These are phyloP conservation scores for Juglanconis oblonga DNA, from an alignment of 2,329 filamentous ascomycete genomes.

Conservation along the genomic window DNA sequence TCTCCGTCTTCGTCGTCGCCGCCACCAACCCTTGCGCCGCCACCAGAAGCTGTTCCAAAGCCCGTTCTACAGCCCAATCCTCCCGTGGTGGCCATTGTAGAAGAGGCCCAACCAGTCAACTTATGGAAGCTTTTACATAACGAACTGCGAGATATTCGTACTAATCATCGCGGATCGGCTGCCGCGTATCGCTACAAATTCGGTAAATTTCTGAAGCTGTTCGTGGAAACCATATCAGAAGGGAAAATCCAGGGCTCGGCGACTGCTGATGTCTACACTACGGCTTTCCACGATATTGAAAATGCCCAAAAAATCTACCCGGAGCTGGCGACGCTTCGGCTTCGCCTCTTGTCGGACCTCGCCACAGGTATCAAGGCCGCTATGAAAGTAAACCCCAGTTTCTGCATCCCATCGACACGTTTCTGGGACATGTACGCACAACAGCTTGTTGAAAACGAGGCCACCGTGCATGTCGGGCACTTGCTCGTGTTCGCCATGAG, in stretches of 20 bases:
- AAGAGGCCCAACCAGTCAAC: background rate
- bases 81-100: background rate
- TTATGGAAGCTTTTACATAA: conserved; percentile 17
- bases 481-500: conserved; percentile 9
- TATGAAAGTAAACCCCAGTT: background rate
- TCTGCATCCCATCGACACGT: background rate
- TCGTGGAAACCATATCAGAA: background rate
- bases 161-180: background rate
- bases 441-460: conserved; percentile 3
- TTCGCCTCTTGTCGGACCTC: conserved; percentile 1
- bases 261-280: conserved; percentile 4
- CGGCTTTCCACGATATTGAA: background rate
- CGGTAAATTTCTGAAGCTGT: background rate
- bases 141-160: conserved; percentile 24
- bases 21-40: background rate
- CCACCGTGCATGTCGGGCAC: background rate
- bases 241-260: conserved; percentile 6
- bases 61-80: background rate
- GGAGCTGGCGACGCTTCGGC: background rate
- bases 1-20: conserved; percentile 11
- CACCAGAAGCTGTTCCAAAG: background rate
- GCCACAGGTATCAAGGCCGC: background rate
- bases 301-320: background rate
- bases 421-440: conserved; percentile 9
- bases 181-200: background rate